Base-by-base conservation (phyloP, 768 basidiomycete species). In the Podaxis sp. region DNA sequence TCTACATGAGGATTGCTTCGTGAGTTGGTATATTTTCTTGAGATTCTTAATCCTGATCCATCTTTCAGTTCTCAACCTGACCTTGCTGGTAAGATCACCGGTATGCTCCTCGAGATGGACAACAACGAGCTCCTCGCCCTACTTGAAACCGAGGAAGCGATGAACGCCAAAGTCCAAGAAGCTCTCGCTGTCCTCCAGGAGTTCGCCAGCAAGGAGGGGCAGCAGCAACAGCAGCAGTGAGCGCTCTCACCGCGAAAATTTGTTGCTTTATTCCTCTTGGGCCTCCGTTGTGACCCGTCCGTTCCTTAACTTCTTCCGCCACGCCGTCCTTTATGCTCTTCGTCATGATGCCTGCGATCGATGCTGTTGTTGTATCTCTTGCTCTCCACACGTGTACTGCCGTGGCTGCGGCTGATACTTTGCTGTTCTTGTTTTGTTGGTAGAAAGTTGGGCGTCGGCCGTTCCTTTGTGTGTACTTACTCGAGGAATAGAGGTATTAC, bases 21-120 rank as follows among this genome's bases (percentile, higher is more conserved):
- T 94, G 79, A 74, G 92, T 84, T 41, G 62, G 60, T 37, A 40
- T 44, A 11, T 63, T 54, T 60, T 11, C 24, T 65, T 61, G 26
- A 62, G 26, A 62, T 51, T 68, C 58, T 50, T 60, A 22, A n/a
- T 44, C 24, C 60, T 63, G 22, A 53, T 50, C 59, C 26, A 66
- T 56, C 26, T 61, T 20, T 37, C 72, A 93, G 89, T 24, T 74
- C 88, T 62, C 89, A 99, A 70, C 93, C 95, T 62, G 96, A 96
- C 22, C 81, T 97, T 72, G 95, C 97, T 67, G 97, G 97, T 65
- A 98, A 98, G 84, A 97, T 98, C 75, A 98, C 96, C 49, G 96
- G 95, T 60, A 98, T 98, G 96, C 82, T 98, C 72, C 86, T 98
- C 66, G 96, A 99, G 86, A 99, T 99, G 96, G 96, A 98, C 76